Evolutionary conservation across 2,329 filamentous ascomycete genomes (phyloP), one percentile per base, ranked within the genome.

Genomic region (Fusarium oligoseptatum): DNA sequence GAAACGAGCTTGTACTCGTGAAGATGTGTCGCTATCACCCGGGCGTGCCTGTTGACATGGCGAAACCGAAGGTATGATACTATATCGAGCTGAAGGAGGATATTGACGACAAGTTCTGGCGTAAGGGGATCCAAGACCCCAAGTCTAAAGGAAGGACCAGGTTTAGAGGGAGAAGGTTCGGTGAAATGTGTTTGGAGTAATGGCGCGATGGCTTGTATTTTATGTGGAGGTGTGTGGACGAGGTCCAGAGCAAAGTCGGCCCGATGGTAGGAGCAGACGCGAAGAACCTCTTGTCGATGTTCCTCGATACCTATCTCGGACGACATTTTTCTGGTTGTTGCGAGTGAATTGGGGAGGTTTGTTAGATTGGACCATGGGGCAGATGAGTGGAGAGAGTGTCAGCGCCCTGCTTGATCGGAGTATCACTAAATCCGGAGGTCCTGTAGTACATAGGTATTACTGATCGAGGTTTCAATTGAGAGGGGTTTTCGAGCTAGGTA

Each of bases 181-280:
- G 41, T 14, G n/a, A 66, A 68, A 27, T 56, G 9, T n/a, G 32
- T 34, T 52, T 50, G 37, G 22, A 70, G 41, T 15, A 32, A 34
- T 60, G 15, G 6, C 9, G 15, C 29, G 14, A 66, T 50, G 4
- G 11, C 11, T 36, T 66, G 45, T 7, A 43, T 55, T 7, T 70
- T 52, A 52, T 52, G 48, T 7, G 63, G 67, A 2, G 6, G 58
- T 22, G 63, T 63, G n/a, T 58, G 41, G 7, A 62, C n/a, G 0
- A 64, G 6, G 0, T 48, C 66, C 3, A 62, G 63, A 4, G 70
- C 68, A 17, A 56, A 74, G 0, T 58, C 60, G 4, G 11, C 17
- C 0, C 73, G 43, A 8, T 72, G 64, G 34, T 75, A 72, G 5
- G 70, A 60, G 7, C 73, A 74, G 6, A 56, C 22, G 2, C 48